Conservation (phyloP, 179 eudicot genomes). For the Silene noctiflora region DNA sequence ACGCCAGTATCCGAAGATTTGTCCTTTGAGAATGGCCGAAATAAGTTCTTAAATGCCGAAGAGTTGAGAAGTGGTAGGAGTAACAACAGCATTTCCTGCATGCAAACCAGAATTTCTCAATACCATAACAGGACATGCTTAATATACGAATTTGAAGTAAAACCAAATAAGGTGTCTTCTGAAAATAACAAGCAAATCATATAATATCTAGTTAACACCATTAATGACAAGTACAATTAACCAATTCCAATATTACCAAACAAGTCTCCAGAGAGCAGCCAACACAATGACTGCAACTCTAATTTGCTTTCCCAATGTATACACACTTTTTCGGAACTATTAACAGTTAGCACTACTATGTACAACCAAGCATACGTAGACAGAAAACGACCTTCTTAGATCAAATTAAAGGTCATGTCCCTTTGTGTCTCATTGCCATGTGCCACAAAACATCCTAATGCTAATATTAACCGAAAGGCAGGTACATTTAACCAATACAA, state of each 20-base stretch:
- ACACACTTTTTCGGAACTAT: neutral
- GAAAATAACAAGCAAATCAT: neutral
- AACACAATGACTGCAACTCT: neutral
- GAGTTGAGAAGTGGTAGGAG: conserved; percentile 98
- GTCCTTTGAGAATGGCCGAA: conserved; percentile 83
- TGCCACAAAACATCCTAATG: neutral
- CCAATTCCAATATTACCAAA: neutral
- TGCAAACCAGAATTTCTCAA: conserved; percentile 10
- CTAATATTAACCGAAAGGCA: neutral
- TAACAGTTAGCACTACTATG: neutral
- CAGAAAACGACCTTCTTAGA: neutral
- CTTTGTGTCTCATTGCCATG: conserved; percentile 8
- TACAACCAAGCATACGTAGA: neutral
- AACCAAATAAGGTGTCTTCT: neutral
- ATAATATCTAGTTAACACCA: neutral
- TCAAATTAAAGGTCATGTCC: neutral
- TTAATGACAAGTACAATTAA: neutral
- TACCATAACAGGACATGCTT: neutral
- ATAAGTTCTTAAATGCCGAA: conserved; percentile 61
- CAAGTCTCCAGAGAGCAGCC: conserved; percentile 4
- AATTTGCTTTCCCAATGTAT: neutral
- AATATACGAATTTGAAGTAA: neutral
- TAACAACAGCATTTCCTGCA: conserved; percentile 94
- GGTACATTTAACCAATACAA: neutral
- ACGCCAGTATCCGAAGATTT: conserved; percentile 54